These are phyloP conservation scores for Pyrenochaeta sp. DNA, from an alignment of 2,329 filamentous ascomycete genomes.

Conservation along the genomic window DNA sequence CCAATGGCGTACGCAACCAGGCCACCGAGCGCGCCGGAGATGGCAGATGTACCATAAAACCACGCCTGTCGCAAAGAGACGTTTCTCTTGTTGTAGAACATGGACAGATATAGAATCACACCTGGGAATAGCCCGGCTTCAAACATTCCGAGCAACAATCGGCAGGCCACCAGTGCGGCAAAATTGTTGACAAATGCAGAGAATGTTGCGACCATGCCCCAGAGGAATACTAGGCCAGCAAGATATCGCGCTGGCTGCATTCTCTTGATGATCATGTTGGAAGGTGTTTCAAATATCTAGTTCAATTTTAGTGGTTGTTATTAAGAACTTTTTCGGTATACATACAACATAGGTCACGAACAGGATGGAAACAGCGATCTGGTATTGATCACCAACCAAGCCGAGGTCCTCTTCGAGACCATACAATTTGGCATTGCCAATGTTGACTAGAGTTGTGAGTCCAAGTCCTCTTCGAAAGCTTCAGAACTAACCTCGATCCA, in stretches of 20 bases:
- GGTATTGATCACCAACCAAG: slow-evolving; percentile 28
- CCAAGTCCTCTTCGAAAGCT: not conserved
- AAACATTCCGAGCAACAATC: slow-evolving; percentile 38
- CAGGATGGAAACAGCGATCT: slow-evolving; percentile 31
- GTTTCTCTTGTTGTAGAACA: slow-evolving; percentile 48
- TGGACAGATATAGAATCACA: slow-evolving; percentile 34
- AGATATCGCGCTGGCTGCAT: slow-evolving; percentile 34
- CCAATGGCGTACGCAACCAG: slow-evolving; percentile 38
- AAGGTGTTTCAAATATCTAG: slow-evolving; percentile 55
- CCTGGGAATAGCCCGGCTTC: slow-evolving; percentile 39
- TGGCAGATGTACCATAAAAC: slow-evolving; percentile 61
- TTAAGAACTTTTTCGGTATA: not conserved
- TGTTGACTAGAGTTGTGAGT: slow-evolving; percentile 15
- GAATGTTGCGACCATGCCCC: slow-evolving; percentile 32
- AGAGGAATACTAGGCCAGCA: slow-evolving; percentile 30
- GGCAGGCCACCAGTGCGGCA: slow-evolving; percentile 32
- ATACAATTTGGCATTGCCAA: slow-evolving; percentile 53
- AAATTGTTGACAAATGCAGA: slow-evolving; percentile 36
- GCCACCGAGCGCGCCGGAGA: slow-evolving; percentile 62
- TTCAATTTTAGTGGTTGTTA: no score
- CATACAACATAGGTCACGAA: slow-evolving; percentile 36
- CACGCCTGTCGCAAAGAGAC: slow-evolving; percentile 60
- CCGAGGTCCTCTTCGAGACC: slow-evolving; percentile 25
- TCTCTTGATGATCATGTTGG: slow-evolving; percentile 57
- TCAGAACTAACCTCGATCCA: slow-evolving; percentile 55